Evolutionary conservation across 2,329 filamentous ascomycete species (phyloP), one percentile per base, ranked within the genome.

Genomic region (Clathrospora elynae): DNA sequence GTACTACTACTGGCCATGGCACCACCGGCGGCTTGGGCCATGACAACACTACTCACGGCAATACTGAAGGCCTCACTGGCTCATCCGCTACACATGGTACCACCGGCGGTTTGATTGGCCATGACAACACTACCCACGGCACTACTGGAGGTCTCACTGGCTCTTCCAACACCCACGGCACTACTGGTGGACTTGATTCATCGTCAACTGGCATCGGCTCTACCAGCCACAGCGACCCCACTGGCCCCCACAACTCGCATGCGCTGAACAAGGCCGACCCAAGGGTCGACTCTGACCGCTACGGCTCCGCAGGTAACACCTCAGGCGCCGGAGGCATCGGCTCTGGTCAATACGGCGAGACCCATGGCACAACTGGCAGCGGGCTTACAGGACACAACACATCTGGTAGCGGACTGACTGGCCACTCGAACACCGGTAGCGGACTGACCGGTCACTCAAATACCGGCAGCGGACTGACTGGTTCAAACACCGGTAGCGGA

Each of bases 251-350:
- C 26, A 14, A 16, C 20, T 46, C 42, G 16, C 32, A 37, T 18
- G 6, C 25, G 10, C 8, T 44, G 28, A 69, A 69, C 55, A 67
- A 68, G 51, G 26, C 51, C 4, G 68, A 71, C 31, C 68, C 67
- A 9, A 51, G 66, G 14, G 67, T 72, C 11, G 69, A 71, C 51
- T 59, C 57, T 11, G 57, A 71, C 35, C 55, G 61, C 7, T 64
- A 70, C 34, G 64, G 63, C 8, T 59, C 42, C 4, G 35, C 46
- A 23, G 52, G 49, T 28, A 55, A 52, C 52, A 59, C 55, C 22
- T 12, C 49, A 10, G 48, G 48, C 3, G 35, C 45, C 28, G 44
- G 44, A 10, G 42, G 51, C 16, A 31, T 42, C 8, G 42, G 35
- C 20, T 35, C 49, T 13, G 52, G 53, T n/a, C 36, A 38, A 19